phyloP scores from a whole-genome alignment of 202 grass and related monocot genomes.

The Schoenoplectus tabernaemontani region DNA sequence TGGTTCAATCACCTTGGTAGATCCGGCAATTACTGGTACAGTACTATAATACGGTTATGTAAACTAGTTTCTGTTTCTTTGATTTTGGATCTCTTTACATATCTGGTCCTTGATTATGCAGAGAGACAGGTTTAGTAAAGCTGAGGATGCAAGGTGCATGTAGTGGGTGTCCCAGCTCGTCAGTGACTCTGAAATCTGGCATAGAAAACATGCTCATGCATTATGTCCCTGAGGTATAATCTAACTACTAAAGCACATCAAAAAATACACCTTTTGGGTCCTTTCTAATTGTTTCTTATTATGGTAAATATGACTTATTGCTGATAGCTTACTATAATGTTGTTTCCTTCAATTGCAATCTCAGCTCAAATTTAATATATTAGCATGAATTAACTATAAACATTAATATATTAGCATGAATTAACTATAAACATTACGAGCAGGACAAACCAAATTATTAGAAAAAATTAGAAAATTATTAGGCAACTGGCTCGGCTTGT shows the following conservation, averaged over 20 bases:
- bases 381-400: neutral
- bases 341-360: neutral
- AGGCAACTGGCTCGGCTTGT: neutral
- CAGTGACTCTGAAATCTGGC: constrained; percentile 90
- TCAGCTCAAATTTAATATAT: too few species aligned
- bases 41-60: neutral
- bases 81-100: neutral
- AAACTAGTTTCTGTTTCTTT: neutral
- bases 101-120: constrained; percentile 26
- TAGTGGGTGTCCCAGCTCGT: constrained; percentile 94
- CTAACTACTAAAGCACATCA: neutral
- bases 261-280: neutral
- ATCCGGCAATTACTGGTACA: too few species aligned
- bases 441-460: neutral
- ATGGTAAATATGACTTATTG: neutral
- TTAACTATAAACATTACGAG: neutral
- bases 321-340: neutral
- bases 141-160: constrained; percentile 98
- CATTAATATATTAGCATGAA: neutral
- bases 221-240: constrained; percentile 90
- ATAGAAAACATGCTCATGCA: constrained; percentile 99
- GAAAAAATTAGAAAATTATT: too few species aligned
- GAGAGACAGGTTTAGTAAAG: constrained; percentile 81
- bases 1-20: neutral
- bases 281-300: neutral